phyloP scores from a whole-genome alignment of 1,284 basidiomycete species.

The Sutorius eximius region DNA sequence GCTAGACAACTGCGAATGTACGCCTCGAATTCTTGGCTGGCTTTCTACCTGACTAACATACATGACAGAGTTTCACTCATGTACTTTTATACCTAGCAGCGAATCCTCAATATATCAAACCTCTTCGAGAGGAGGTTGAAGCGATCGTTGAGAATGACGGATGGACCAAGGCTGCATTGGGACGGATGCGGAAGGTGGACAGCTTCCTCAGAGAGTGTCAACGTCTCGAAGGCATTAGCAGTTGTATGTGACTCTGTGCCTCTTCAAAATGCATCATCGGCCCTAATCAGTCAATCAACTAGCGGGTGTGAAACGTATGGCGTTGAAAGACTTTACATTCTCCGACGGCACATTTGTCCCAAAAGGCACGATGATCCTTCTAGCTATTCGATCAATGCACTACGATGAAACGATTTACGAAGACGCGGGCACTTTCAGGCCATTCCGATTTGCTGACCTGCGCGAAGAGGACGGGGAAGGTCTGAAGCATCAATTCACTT shows the following conservation, averaged over 20 bases:
- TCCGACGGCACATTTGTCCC: constrained; percentile 44
- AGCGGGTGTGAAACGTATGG: constrained; percentile 37
- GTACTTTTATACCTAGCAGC: constrained; percentile 10
- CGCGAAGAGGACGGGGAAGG: constrained; percentile 11
- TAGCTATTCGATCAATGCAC: constrained; percentile 27
- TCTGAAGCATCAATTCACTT: constrained; percentile 17
- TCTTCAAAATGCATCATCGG: neutral
- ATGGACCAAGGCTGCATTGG: constrained; percentile 43
- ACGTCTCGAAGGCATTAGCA: constrained; percentile 17
- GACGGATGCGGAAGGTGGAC: constrained; percentile 45
- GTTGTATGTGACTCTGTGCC: neutral
- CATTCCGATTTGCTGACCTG: constrained; percentile 34
- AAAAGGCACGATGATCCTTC: constrained; percentile 32
- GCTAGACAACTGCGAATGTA: constrained; percentile 16
- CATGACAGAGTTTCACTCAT: constrained; percentile 33
- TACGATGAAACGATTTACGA: constrained; percentile 20
- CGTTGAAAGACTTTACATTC: constrained; percentile 39
- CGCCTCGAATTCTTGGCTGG: neutral
- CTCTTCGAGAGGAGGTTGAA: constrained; percentile 46
- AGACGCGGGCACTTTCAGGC: constrained; percentile 28
- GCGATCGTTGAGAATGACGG: constrained; percentile 37
- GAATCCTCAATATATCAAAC: constrained; percentile 38
- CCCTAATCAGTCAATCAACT: neutral
- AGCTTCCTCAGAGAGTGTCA: constrained; percentile 48
- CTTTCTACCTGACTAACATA: neutral